Base-by-base conservation (phyloP, 2,329 filamentous ascomycete species). In the Fusarium goolgardi region DNA sequence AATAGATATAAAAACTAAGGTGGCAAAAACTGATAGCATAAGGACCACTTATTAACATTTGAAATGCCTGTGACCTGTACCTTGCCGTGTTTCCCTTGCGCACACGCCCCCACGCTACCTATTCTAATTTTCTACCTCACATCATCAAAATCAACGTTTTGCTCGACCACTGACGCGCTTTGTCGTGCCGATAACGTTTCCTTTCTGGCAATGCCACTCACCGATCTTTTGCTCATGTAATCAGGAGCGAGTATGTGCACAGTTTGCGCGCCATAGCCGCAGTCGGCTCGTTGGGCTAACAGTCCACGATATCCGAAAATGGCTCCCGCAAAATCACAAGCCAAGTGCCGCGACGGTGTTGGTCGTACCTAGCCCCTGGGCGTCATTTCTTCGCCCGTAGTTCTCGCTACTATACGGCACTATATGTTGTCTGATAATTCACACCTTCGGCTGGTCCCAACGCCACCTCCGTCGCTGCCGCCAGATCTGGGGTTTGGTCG, bases 401-500 rank as follows among this genome's bases (percentile, higher is more conserved):
- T 55, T 55, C 34, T 34, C 31, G 39, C 62, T 56, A 66, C 27
- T 29, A 29, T 29, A 29, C 41, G 50, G 37, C 51, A 23, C 32
- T 50, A 50, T 35, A 37, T 21, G 32, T 56, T 40, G 31, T 59
- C 53, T 55, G 50, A 44, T 49, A 60, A 55, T 53, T 61, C 40
- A 44, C 49, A 13, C 47, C 31, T 47, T 61, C 46, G 23, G 32
- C 60, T 65, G 50, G 46, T 27, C 32, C 55, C 53, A 67, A 67
- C 63, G 32, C 55, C 25, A 29, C 40, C 46, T 47, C 56, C 46
- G 51, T 57, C 41, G 67, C 52, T 54, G 63, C 59, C 63, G 58
- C 54, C 56, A 71, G 70, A 73, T 73, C 71, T 73, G 66, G 65
- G 64, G 64, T 67, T 68, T 55, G 59, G 44, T 43, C 37, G 65